phyloP scores from a whole-genome alignment of 148 eudicot genomes.

The Bassia scoparia region DNA sequence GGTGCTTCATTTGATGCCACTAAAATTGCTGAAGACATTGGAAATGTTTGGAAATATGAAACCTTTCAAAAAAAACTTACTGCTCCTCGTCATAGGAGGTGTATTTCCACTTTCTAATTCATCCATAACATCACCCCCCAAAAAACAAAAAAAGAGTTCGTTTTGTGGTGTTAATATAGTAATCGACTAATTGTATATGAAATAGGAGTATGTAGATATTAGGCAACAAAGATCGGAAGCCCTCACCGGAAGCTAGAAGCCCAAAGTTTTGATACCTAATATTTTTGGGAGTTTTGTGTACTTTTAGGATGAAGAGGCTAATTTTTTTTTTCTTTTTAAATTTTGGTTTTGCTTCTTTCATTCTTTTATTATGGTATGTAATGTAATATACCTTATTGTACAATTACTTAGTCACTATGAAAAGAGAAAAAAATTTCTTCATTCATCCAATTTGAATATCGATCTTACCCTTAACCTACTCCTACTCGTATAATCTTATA shows the following conservation, averaged over 20 bases:
- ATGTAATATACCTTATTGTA: not conserved
- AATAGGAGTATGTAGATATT: slow-evolving; percentile 17
- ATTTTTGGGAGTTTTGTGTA: slow-evolving; percentile 50
- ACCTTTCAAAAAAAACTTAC: slow-evolving; percentile 57
- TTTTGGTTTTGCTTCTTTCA: slow-evolving; percentile 1
- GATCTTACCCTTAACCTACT: no score
- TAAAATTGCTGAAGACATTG: slow-evolving; percentile 65
- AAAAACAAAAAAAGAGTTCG: not conserved
- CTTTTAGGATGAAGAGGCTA: slow-evolving; percentile 68
- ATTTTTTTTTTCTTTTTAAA: slow-evolving; percentile 4
- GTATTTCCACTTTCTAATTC: slow-evolving; percentile 72
- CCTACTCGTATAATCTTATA: no score
- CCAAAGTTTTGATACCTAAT: slow-evolving; percentile 52
- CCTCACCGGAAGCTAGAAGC: slow-evolving; percentile 63
- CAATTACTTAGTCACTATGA: slow-evolving; percentile 7
- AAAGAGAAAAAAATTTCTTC: slow-evolving; percentile 18
- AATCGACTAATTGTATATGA: no score
- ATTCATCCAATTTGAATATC: not conserved
- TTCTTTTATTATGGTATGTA: not conserved
- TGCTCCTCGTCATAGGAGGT: slow-evolving; percentile 55
- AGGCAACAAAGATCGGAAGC: slow-evolving; percentile 30
- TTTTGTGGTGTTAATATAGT: slow-evolving; percentile 14
- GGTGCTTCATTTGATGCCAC: slow-evolving; percentile 75
- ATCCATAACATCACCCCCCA: slow-evolving; percentile 25
- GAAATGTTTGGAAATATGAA: slow-evolving; percentile 54